Conservation (phyloP, 1,284 basidiomycete genomes). For the Leucoagaricus sp. region DNA sequence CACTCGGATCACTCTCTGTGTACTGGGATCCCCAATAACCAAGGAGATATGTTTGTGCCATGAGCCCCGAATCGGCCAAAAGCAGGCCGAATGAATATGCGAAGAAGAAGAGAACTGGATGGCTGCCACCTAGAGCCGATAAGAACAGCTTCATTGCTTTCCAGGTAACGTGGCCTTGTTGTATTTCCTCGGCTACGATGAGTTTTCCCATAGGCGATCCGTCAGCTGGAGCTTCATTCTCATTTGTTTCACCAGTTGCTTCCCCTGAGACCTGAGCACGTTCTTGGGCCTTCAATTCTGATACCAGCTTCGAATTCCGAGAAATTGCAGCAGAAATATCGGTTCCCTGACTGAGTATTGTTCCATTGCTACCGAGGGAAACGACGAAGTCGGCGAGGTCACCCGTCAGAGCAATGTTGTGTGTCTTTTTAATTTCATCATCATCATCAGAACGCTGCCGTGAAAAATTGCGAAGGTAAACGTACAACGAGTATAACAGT, state of each 20-base stretch:
- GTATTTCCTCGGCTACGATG: slow-evolving; percentile 60
- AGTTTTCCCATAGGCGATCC: slow-evolving; percentile 46
- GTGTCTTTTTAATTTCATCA: too few species aligned
- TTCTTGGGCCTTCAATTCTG: slow-evolving; percentile 41
- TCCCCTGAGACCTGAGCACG: slow-evolving; percentile 40
- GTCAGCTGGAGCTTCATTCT: slow-evolving; percentile 30
- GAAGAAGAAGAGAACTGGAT: slow-evolving; percentile 38
- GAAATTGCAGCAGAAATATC: slow-evolving; percentile 41
- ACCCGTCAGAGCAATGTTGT: slow-evolving; percentile 65
- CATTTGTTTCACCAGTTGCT: slow-evolving; percentile 24
- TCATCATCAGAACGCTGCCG: too few species aligned
- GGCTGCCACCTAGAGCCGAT: slow-evolving; percentile 39
- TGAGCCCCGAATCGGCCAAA: slow-evolving; percentile 28
- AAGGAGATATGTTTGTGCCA: slow-evolving; percentile 52
- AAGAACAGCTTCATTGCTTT: slow-evolving; percentile 39
- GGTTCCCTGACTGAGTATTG: slow-evolving; percentile 47
- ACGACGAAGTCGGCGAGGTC: slow-evolving; percentile 66
- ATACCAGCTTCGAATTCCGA: slow-evolving; percentile 36
- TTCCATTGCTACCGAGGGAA: slow-evolving; percentile 52
- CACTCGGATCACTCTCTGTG: slow-evolving; percentile 32
- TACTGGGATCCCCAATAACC: slow-evolving; percentile 63
- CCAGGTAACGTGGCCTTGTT: slow-evolving; percentile 55
- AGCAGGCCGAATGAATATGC: slow-evolving; percentile 31
- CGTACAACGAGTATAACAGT: slow-evolving; percentile 75
- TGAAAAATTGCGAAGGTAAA: slow-evolving; percentile 15